Evolutionary conservation across 139 green algal species (phyloP), one percentile per base, ranked within the genome.

Genomic region (Trebouxia sp.): DNA sequence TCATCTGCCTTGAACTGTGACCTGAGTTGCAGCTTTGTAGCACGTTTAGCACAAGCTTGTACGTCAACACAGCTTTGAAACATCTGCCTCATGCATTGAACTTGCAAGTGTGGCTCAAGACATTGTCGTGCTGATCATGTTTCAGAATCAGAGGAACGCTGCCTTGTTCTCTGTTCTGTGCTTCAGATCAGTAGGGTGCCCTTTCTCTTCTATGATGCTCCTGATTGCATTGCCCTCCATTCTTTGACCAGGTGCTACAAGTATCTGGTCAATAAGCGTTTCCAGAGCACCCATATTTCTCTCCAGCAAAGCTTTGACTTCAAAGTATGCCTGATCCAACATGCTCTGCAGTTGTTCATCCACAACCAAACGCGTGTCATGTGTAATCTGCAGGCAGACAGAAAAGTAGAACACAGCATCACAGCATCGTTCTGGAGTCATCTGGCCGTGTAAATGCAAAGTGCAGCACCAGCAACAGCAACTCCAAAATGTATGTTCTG

Each of bases 261-360:
- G 62, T 65, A 92, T 80, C 8, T 24, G 47, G 15, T 83, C 75
- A 24, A 87, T 67, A 28, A 92, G 67, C 28, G 51, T 65, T 53
- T 95, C 89, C 14, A 96, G 82, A 5, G 88, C 89, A 7, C 50
- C 79, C 9, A 85, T 78, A 75, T 92, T 92, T 56, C 93, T 83
- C 17, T 30, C 1, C 50, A 97, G 80, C 81, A 96, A 53, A 7
- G 62, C 81, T 67, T 88, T 89, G 24, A 90, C 88, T 24, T 87
- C 24, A 0, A 32, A 65, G 69, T 95, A 95, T 5, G 81, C 78
- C n/a, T 72, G 75, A 37, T 90, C 90, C 28, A 97, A 84, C 82
- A 88, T 65, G 11, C 22, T 37, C 70, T 94, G 86, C 90, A 95
- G 91, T 69, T 92, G 86, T 58, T 88, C 69, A 75, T 93, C 88